phyloP scores from a whole-genome alignment of 257 asterid species.

The Jaltomata sinuosa region DNA sequence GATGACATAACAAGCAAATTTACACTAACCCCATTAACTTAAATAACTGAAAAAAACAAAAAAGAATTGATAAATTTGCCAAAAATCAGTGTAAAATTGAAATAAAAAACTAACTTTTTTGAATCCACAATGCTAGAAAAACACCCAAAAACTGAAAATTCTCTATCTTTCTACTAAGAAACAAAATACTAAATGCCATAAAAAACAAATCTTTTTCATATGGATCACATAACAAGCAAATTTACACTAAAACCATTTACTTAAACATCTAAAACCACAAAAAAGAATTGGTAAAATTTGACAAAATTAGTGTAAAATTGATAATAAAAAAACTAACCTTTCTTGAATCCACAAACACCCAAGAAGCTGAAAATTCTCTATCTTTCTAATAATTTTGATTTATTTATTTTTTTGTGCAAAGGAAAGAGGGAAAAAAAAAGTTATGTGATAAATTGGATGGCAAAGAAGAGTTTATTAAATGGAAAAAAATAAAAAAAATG shows the following conservation, averaged over 20 bases:
- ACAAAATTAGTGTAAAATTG: no score
- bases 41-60: not conserved
- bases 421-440: no score
- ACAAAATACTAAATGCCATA: not conserved
- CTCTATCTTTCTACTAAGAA: not conserved
- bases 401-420: no score
- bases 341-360: not conserved
- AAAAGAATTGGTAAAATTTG: not conserved
- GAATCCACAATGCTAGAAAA: no score
- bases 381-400: not conserved
- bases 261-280: not conserved
- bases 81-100: not conserved
- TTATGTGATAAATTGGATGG: not conserved
- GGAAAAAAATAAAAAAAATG: not conserved
- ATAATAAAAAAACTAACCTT: not conserved
- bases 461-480: not conserved
- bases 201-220: not conserved
- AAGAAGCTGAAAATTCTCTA: not conserved
- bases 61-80: not conserved
- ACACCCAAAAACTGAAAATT: no score
- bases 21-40: not conserved
- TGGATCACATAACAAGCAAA: no score
- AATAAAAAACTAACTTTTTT: not conserved
- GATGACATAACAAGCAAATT: not conserved
- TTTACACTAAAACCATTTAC: not conserved